Evolutionary conservation across 2,329 filamentous ascomycete species (phyloP).

Genomic region (Calonectria henricotiae): DNA sequence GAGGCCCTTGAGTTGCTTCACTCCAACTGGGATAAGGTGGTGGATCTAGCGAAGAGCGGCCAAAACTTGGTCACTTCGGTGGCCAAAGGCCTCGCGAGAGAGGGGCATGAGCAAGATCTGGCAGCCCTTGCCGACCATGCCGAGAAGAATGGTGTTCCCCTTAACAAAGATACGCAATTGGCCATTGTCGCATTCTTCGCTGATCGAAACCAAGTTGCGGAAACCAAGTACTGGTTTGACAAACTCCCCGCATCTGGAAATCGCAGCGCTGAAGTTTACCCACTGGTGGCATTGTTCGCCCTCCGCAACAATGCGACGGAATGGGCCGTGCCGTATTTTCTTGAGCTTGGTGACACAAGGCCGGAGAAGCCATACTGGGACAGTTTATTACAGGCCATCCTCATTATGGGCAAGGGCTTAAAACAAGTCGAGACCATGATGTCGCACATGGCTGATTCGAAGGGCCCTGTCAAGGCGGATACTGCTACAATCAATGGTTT

Average conservation of each 20-base stretch:
- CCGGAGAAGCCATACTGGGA: constrained; percentile 77
- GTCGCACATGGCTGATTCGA: constrained; percentile 80
- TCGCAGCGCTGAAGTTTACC: constrained; percentile 50
- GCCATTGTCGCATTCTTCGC: constrained; percentile 77
- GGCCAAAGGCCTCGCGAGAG: constrained; percentile 72
- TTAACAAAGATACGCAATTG: constrained; percentile 65
- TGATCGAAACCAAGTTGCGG: constrained; percentile 69
- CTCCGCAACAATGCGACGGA: constrained; percentile 72
- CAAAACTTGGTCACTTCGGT: constrained; percentile 53
- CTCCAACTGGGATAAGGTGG: constrained; percentile 52
- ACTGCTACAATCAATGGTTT: constrained; percentile 84
- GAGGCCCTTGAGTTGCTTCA: constrained; percentile 68
- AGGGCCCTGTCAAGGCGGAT: constrained; percentile 71
- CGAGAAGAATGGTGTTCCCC: constrained; percentile 64
- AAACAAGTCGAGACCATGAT: constrained; percentile 68
- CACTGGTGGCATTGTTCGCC: constrained; percentile 66
- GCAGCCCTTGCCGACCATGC: constrained; percentile 70
- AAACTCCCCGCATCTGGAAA: constrained; percentile 63
- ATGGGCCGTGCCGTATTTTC: constrained; percentile 76
- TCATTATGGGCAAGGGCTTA: constrained; percentile 78
- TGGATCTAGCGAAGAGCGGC: constrained; percentile 43
- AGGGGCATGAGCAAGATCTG: constrained; percentile 74
- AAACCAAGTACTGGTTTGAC: constrained; percentile 79
- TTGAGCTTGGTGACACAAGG: constrained; percentile 64
- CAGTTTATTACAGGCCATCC: constrained; percentile 81